Evolutionary conservation across 306 rosid species (phyloP).

Genomic region (Lathyrus oleraceus): DNA sequence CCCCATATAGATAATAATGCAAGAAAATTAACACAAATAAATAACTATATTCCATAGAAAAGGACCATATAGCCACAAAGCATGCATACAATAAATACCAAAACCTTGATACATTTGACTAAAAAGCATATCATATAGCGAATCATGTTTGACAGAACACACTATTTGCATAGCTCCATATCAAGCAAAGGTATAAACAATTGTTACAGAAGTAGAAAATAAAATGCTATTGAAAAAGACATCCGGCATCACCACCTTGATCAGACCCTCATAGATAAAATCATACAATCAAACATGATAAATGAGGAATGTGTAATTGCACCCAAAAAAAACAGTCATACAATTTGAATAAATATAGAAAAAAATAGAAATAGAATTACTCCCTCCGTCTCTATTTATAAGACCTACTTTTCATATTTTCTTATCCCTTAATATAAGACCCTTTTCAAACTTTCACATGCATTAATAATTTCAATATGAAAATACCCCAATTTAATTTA

Average conservation of each 20-base stretch:
- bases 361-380: background rate
- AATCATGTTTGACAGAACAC: conserved; percentile 6
- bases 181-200: background rate
- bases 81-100: conserved; percentile 1
- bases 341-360: background rate
- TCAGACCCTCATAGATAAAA: conserved; percentile 11
- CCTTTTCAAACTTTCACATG: background rate
- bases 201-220: background rate
- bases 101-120: conserved; percentile 11
- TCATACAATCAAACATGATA: conserved; percentile 16
- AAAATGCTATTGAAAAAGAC: background rate
- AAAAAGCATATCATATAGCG: background rate
- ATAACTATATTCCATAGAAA: background rate
- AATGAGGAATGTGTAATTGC: background rate
- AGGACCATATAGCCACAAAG: background rate
- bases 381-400: background rate
- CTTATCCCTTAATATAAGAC: background rate
- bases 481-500: background rate
- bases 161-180: conserved; percentile 2
- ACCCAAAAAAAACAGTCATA: conserved; percentile 20
- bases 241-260: conserved; percentile 10
- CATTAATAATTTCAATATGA: background rate
- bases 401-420: background rate
- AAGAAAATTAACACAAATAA: conserved; percentile 19
- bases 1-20: background rate